phyloP scores from a whole-genome alignment of 2,329 filamentous ascomycete genomes.

The Macrophomina tecta region DNA sequence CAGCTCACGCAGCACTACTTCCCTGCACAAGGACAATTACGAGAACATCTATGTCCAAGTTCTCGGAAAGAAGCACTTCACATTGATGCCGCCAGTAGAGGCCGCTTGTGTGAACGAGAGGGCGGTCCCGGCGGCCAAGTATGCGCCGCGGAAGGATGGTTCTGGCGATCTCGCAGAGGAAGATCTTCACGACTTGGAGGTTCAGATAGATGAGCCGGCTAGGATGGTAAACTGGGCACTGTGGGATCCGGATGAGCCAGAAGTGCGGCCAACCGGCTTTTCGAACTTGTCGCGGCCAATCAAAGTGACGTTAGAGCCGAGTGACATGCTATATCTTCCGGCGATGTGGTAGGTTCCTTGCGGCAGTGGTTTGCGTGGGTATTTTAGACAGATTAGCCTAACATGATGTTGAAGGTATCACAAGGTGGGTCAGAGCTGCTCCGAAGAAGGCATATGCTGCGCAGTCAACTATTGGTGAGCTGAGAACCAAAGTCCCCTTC shows the following conservation, averaged over 20 bases:
- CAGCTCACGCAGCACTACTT: slow-evolving; percentile 69
- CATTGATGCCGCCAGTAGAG: slow-evolving; percentile 73
- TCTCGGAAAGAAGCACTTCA: slow-evolving; percentile 74
- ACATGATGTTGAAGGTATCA: slow-evolving; percentile 64
- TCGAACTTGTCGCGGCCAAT: slow-evolving; percentile 66
- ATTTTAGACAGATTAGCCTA: background rate
- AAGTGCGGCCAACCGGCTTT: slow-evolving; percentile 59
- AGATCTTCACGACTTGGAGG: slow-evolving; percentile 35
- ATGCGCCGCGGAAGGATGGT: slow-evolving; percentile 44
- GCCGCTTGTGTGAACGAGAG: slow-evolving; percentile 72
- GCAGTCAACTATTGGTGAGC: slow-evolving; percentile 76
- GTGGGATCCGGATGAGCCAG: slow-evolving; percentile 74
- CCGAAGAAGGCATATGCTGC: slow-evolving; percentile 72
- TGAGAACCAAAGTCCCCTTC: too few relatives aligned
- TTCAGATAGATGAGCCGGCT: slow-evolving; percentile 41
- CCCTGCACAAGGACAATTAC: slow-evolving; percentile 82
- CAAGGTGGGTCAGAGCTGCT: slow-evolving; percentile 76
- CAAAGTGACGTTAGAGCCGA: slow-evolving; percentile 70
- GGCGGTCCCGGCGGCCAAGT: slow-evolving; percentile 63
- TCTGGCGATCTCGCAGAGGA: slow-evolving; percentile 13
- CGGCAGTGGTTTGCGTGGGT: too few relatives aligned
- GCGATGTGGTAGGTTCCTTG: slow-evolving; percentile 69
- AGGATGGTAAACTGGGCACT: slow-evolving; percentile 69
- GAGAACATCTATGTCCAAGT: slow-evolving; percentile 85
- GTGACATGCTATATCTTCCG: slow-evolving; percentile 83